Base-by-base conservation (phyloP, 2,329 filamentous ascomycete genomes). In the Microdochium paspali region DNA sequence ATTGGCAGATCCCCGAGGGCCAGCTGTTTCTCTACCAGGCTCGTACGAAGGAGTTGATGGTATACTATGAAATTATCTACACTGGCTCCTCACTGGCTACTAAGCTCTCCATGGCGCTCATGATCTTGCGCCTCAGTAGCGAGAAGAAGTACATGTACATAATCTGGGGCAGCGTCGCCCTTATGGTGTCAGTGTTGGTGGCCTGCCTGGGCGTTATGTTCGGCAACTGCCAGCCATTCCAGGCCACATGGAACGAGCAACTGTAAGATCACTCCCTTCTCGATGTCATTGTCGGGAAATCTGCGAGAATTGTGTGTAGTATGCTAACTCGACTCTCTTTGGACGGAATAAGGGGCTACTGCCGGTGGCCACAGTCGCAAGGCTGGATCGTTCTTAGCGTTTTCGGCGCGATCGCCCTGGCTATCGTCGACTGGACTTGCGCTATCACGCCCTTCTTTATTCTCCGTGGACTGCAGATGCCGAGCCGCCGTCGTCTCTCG, bases 361-460 rank as follows among this genome's bases (percentile, higher is more conserved):
- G 51, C 15, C 20, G 28, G 15, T 46, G 48, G 46, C 46, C 30
- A n/a, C 45, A 45, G 35, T 45, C 44, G 25, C 24, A 52, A 10
- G 49, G 50, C 5, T 52, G 48, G 28, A 45, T 47, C 18, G 39
- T 43, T 21, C 47, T 57, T 30, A 55, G 55, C 42, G 53, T 53
- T 23, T 46, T 51, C 23, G 54, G 53, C 3, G 54, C 58, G 0
- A 47, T 51, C 3, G 51, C 58, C 4, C 55, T 57, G 15, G 56
- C 57, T 3, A 46, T 54, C 1, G 51, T 56, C 0, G 61, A 62
- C 31, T 62, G 60, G 59, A 49, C 53, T 1, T 61, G 55, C 24
- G 60, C 58, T 10, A 56, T 54, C 5, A 55, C 55, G 2, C 61
- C 61, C 0, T 60, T 61, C 46, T 62, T 63, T 45, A 55, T 63